These are phyloP conservation scores for Camelina neglecta DNA, from an alignment of 345 rosid genomes.

Conservation along the genomic window DNA sequence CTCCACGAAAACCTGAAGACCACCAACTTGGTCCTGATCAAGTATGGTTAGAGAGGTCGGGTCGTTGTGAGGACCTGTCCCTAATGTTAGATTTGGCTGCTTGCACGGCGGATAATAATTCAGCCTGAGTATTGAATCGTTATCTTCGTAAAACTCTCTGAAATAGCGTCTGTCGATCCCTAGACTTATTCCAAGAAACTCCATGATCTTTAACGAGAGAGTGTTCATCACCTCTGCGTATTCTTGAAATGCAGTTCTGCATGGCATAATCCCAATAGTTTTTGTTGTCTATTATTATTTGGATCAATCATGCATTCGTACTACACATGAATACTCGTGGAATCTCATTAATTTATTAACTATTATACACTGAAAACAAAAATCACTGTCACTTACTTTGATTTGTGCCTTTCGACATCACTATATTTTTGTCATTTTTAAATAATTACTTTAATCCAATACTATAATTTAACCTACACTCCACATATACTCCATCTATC, in stretches of 20 bases:
- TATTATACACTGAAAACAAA: too few relatives aligned
- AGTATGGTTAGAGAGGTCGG: constrained; percentile 78
- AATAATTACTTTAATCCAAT: too few relatives aligned
- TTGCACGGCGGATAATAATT: constrained; percentile 74
- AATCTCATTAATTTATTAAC: too few relatives aligned
- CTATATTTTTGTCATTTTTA: too few relatives aligned
- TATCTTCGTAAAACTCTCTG: constrained; percentile 53
- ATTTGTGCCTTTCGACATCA: too few relatives aligned
- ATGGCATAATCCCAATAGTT: background rate
- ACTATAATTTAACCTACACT: too few relatives aligned
- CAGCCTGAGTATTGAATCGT: constrained; percentile 62
- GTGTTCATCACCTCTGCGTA: constrained; percentile 39
- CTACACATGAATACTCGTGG: too few relatives aligned
- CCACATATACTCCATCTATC: too few relatives aligned
- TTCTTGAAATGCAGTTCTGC: constrained; percentile 41
- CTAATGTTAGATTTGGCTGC: constrained; percentile 56
- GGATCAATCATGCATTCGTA: too few relatives aligned
- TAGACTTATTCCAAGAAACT: constrained; percentile 44
- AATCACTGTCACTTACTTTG: too few relatives aligned
- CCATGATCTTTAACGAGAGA: constrained; percentile 42
- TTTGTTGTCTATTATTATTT: too few relatives aligned
- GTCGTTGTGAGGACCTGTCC: constrained; percentile 89
- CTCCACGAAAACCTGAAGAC: constrained; percentile 67
- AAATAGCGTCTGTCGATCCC: constrained; percentile 32
- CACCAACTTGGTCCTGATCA: constrained; percentile 80